Evolutionary conservation across 208 protist species (phyloP).

Genomic region (Leishmania arabica): DNA sequence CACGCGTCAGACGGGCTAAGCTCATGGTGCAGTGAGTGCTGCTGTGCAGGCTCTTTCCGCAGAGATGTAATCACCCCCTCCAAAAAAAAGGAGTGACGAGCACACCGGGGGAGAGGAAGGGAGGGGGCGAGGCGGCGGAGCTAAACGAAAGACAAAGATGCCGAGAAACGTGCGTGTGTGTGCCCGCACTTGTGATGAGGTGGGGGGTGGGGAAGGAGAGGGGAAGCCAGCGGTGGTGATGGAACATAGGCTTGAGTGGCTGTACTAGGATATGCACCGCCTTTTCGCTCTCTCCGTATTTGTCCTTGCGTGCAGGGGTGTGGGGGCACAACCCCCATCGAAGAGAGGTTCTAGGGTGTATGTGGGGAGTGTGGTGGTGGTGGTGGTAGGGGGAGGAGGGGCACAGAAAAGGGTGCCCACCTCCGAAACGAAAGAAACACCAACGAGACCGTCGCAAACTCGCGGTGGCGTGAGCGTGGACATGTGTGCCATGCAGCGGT

Average conservation of each 20-base stretch:
- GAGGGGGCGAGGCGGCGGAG: background rate
- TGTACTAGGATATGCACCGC: background rate
- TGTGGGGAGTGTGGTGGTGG: background rate
- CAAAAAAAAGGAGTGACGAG: background rate
- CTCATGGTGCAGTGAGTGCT: conserved; percentile 26
- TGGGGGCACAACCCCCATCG: background rate
- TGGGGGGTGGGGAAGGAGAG: background rate
- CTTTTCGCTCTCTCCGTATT: background rate
- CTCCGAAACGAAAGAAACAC: background rate
- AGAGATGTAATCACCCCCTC: background rate
- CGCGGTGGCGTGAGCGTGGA: background rate
- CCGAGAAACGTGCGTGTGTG: background rate
- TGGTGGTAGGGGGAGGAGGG: background rate
- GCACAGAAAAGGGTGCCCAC: background rate
- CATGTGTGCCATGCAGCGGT: background rate
- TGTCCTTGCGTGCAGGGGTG: background rate
- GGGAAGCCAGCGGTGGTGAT: background rate
- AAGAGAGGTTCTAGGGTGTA: background rate
- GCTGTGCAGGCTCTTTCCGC: background rate
- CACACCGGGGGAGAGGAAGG: background rate
- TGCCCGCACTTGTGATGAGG: background rate
- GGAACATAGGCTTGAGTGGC: background rate
- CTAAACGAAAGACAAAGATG: background rate
- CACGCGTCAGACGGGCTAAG: conserved; percentile 33
- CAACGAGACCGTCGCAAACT: background rate